phyloP scores from a whole-genome alignment of 2,329 filamentous ascomycete genomes.

The Penicillium polonicum region DNA sequence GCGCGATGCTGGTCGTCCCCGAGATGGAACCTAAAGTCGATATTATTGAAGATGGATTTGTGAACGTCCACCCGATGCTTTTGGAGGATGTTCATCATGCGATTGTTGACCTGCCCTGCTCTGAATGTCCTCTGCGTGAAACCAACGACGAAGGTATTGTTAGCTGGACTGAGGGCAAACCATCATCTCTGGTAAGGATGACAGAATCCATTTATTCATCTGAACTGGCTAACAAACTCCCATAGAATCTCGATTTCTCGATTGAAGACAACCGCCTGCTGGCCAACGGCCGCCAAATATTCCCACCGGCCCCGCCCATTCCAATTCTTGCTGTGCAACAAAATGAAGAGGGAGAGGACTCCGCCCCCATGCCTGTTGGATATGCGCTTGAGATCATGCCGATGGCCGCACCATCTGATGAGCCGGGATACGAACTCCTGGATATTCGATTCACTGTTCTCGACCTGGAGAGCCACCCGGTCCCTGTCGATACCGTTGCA shows the following conservation, averaged over 20 bases:
- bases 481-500: constrained; percentile 45
- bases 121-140: constrained; percentile 42
- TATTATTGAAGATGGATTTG: constrained; percentile 19
- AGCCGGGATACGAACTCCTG: constrained; percentile 35
- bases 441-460: constrained; percentile 48
- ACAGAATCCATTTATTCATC: background rate
- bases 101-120: constrained; percentile 36
- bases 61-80: constrained; percentile 28
- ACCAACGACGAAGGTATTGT: constrained; percentile 28
- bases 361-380: constrained; percentile 40
- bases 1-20: constrained; percentile 41
- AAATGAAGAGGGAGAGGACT: constrained; percentile 38
- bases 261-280: constrained; percentile 36
- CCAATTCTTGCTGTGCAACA: constrained; percentile 37
- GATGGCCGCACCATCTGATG: constrained; percentile 29
- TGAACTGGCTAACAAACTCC: background rate
- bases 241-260: constrained; percentile 38
- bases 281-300: constrained; percentile 42
- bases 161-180: constrained; percentile 36
- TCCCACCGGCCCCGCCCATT: constrained; percentile 35
- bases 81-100: constrained; percentile 28
- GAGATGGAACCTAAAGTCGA: constrained; percentile 29
- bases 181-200: constrained; percentile 38
- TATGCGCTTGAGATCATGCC: constrained; percentile 46
- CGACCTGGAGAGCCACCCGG: constrained; percentile 43